Percentiles rank a stretch among this genome's conserved stretches.
Conservation (phyloP, 352 stramenopile genomes). For the Pythium oligandrum region DNA sequence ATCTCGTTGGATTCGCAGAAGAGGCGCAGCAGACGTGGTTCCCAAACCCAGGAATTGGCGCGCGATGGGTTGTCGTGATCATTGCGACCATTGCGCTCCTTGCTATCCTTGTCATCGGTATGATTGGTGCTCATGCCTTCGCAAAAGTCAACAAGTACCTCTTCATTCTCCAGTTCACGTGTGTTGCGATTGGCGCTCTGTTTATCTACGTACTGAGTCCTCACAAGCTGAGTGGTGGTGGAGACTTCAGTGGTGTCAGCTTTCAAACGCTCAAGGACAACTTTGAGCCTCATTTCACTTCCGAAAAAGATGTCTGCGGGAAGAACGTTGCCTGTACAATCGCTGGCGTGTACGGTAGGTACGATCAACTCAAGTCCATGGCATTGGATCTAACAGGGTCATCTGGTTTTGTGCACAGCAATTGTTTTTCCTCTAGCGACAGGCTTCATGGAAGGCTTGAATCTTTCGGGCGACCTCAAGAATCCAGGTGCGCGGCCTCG, state of each 20-base stretch:
- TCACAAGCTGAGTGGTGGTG: conserved; percentile 37
- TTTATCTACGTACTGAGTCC: conserved; percentile 32
- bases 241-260: conserved; percentile 42
- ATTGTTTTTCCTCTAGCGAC: conserved; percentile 82
- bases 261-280: conserved; percentile 42
- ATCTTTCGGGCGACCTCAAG: conserved; percentile 74
- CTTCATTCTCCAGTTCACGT: conserved; percentile 60
- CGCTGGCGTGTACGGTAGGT: conserved; percentile 41
- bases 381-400: background rate
- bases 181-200: conserved; percentile 50
- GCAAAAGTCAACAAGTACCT: conserved; percentile 74
- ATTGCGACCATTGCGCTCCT: conserved; percentile 42
- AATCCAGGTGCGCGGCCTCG: conserved; percentile 37
- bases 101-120: conserved; percentile 41
- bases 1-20: conserved; percentile 77
- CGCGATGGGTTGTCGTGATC: conserved; percentile 41
- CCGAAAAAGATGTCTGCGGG: conserved; percentile 61
- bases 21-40: conserved; percentile 56
- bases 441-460: conserved; percentile 81
- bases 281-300: conserved; percentile 55
- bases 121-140: conserved; percentile 68
- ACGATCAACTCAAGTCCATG: background rate
- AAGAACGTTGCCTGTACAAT: conserved; percentile 32
- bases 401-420: conserved; percentile 15
- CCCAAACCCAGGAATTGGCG: conserved; percentile 25